Conservation (phyloP, 768 basidiomycete species). For the Pisolithus microcarpus region DNA sequence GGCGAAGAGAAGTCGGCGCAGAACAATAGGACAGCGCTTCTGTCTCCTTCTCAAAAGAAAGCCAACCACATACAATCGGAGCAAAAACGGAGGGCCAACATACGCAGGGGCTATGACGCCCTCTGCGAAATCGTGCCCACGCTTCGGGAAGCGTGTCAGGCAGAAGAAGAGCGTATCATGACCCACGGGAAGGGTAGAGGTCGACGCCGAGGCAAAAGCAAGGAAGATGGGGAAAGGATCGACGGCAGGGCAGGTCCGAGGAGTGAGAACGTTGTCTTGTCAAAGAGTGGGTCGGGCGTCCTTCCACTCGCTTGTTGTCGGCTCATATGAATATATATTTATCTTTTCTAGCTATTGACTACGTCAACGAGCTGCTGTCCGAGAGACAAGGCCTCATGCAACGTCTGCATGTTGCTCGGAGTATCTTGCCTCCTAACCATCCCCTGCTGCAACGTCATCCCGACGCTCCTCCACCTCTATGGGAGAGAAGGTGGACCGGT, state of each 20-base stretch:
- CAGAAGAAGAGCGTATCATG: slow-evolving; percentile 54
- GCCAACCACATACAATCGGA: slow-evolving; percentile 92
- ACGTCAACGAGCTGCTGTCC: slow-evolving; percentile 59
- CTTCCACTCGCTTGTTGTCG: slow-evolving; percentile 1
- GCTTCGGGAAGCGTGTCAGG: slow-evolving; percentile 69
- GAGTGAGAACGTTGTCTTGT: slow-evolving; percentile 84
- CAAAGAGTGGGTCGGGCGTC: slow-evolving; percentile 58
- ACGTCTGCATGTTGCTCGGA: slow-evolving; percentile 55
- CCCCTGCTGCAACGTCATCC: slow-evolving; percentile 36
- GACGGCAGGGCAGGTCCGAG: slow-evolving; percentile 86
- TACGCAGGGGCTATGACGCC: slow-evolving; percentile 81
- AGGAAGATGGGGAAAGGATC: slow-evolving; percentile 51
- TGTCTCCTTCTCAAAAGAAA: slow-evolving; percentile 83
- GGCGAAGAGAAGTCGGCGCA: slow-evolving; percentile 10
- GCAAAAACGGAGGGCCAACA: slow-evolving; percentile 90
- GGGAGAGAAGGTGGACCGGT: slow-evolving; percentile 84
- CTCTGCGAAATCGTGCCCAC: slow-evolving; percentile 80
- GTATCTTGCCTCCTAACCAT: slow-evolving; percentile 51
- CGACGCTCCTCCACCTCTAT: slow-evolving; percentile 39
- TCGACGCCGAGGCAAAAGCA: slow-evolving; percentile 31
- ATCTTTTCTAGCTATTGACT: slow-evolving; percentile 66
- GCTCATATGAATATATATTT: slow-evolving; percentile 2
- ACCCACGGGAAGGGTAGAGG: slow-evolving; percentile 30
- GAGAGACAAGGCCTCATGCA: slow-evolving; percentile 51
- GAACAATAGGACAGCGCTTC: slow-evolving; percentile 30